Base-by-base conservation (phyloP, 371 early-diverging fungal genomes). In the Mucor irregularis region DNA sequence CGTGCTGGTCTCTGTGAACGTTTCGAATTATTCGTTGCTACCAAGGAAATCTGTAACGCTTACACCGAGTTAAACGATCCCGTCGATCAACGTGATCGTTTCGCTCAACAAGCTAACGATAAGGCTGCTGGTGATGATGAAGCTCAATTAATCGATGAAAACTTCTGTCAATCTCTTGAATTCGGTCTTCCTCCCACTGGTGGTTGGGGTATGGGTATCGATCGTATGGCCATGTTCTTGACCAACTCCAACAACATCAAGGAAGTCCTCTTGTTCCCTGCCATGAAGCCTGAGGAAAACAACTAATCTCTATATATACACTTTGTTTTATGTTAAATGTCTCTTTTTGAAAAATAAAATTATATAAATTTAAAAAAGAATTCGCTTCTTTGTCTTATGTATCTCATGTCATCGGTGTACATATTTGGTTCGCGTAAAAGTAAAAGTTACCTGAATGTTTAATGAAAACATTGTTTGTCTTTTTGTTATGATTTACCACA, bases 61-160 rank as follows among this genome's bases (percentile, higher is more conserved):
- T 99, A 99, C 86, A 94, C 95, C 29, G 99, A 99, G 81, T 85
- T 99, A 73, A 99, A 99, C 84, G 98, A 99, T 80, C 99, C 99
- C 25, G 78, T 90, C 65, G 99, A 97, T 62, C 99, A 99, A 77
- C 90, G 97, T 61, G 85, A 93, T 69, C 89, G 99, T 69, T 99
- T 99, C 78, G 92, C 86, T 49, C 92, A 95, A 85, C 99, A 99
- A 82, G 96, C 97, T 40, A 74, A 73, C 45, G 99, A 99, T 74
- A 95, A 96, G 85, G 96, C 82, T 56, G 97, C 95, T 59, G 99
- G 99, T 66, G 99, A 99, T 70, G 99, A 98, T 62, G 99, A 99
- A 78, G 99, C 99, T 16, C 99, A 99, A 85, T 69, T 94, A 65
- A 89, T 98, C 53, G 99, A 99, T 70, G 99, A 99, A 80, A 93